A percentile compares a stretch with the other conserved stretches of the same genome.
These are phyloP conservation scores for Aspergillus hortae DNA, from an alignment of 2,329 filamentous ascomycete genomes.

Conservation along the genomic window DNA sequence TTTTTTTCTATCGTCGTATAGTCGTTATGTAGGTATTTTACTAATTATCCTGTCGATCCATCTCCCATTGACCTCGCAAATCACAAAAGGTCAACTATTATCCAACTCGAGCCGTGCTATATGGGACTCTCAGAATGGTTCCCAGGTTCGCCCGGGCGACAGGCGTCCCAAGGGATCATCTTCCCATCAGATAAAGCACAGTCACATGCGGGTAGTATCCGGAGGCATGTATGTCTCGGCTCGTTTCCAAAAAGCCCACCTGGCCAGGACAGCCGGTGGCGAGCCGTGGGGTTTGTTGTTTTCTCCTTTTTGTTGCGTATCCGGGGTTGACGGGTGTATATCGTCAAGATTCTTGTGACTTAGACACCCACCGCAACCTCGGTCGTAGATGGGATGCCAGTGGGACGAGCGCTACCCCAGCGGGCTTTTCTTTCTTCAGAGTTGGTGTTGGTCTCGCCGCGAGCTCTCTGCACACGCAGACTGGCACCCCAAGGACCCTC, in stretches of 20 bases:
- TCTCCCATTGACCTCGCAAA: neutral
- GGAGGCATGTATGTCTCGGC: too few species aligned
- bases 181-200: too few species aligned
- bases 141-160: too few species aligned
- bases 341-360: neutral
- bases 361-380: conserved; percentile 8
- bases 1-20: neutral
- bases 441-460: conserved; percentile 31
- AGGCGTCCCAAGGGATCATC: too few species aligned
- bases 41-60: neutral
- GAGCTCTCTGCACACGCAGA: conserved; percentile 39
- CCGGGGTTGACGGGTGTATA: neutral
- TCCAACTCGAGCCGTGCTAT: neutral
- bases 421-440: conserved; percentile 24
- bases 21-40: neutral
- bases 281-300: neutral
- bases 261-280: too few species aligned
- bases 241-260: too few species aligned
- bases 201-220: too few species aligned
- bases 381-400: conserved; percentile 2
- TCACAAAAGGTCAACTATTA: neutral
- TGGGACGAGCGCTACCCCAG: conserved; percentile 15
- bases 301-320: neutral
- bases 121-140: too few species aligned
- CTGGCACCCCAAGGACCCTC: conserved; percentile 39